Base-by-base conservation (phyloP, 2,329 filamentous ascomycete species). In the Epichloe elymi region DNA sequence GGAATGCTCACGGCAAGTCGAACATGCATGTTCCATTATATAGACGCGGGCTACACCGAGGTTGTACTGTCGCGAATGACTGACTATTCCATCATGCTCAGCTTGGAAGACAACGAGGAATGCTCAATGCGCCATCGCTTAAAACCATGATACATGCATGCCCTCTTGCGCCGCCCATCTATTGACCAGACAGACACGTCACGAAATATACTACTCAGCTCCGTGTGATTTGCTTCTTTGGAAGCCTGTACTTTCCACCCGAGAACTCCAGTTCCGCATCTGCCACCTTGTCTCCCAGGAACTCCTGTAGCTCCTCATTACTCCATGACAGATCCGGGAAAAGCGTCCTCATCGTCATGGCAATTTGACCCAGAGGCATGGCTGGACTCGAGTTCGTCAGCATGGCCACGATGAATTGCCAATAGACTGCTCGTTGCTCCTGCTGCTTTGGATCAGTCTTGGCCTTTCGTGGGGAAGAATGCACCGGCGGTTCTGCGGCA, bases 321-420 rank as follows among this genome's bases (percentile, higher is more conserved):
- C 85, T 88, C 76, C 88, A 95, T 0, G 87, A 96, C 2, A 89
- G 90, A 12, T 88, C 88, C 0, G 86, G 80, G 49, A 96, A 82
- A 53, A 91, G 78, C 77, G 97, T 91, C 68, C 88, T 88, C 75
- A 98, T 76, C 88, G 97, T 96, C 84, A 90, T 95, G 8, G 82
- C 77, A 57, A 98, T 94, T 63, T 89, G 80, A 51, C 75, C 75
- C 53, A 90, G 71, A 48, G 86, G 83, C 86, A 96, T 93, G 30
- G 85, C 69, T 17, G 77, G 80, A 17, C 85, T 85, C 59, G 88
- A 85, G 66, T 96, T 96, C 55, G 88, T 96, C 67, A 98, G 71
- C 93, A 98, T 97, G 48, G 88, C 88, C 51, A 89, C 74, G 53
- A 98, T 89, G 64, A 95, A 97, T 61, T 90, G 85, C 80, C 86